phyloP scores from a whole-genome alignment of 805 yeast genomes.

The Candida glaebosa region DNA sequence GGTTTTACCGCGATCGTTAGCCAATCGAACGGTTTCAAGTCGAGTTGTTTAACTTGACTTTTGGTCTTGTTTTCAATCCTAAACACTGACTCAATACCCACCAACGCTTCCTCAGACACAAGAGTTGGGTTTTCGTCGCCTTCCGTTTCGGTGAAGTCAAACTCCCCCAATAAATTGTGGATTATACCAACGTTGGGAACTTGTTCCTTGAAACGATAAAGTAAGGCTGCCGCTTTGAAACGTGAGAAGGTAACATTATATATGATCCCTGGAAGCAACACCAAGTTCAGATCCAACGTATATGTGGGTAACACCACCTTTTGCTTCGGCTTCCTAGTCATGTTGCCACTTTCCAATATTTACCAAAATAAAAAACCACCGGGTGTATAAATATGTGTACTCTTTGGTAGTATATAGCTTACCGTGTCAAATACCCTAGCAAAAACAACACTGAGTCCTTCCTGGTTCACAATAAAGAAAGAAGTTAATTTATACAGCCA shows the following conservation, averaged over 20 bases:
- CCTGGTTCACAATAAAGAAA: background rate
- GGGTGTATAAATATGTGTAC: too few relatives aligned
- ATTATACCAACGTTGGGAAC: slow-evolving; percentile 24
- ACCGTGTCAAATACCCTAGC: background rate
- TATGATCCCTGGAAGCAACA: slow-evolving; percentile 60
- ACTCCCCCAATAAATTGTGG: slow-evolving; percentile 31
- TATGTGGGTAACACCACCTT: slow-evolving; percentile 36
- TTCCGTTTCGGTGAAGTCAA: slow-evolving; percentile 26
- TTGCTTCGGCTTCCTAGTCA: slow-evolving; percentile 9
- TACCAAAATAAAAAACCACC: background rate
- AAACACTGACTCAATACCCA: slow-evolving; percentile 26
- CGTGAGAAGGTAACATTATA: slow-evolving; percentile 54
- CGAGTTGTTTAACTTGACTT: slow-evolving; percentile 3
- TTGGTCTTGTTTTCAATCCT: slow-evolving; percentile 12
- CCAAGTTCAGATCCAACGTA: slow-evolving; percentile 40
- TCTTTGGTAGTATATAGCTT: background rate
- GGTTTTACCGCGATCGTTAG: slow-evolving; percentile 35
- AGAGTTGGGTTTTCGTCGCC: slow-evolving; percentile 15
- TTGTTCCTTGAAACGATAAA: slow-evolving; percentile 38
- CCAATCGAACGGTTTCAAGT: slow-evolving; percentile 30
- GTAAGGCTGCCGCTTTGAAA: slow-evolving; percentile 44
- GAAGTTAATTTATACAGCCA: background rate
- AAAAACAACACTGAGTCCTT: background rate
- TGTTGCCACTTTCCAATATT: background rate
- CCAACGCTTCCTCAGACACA: slow-evolving; percentile 28